phyloP scores from a whole-genome alignment of 192 early-diverging fungal genomes.

The Entomortierella beljakovae region DNA sequence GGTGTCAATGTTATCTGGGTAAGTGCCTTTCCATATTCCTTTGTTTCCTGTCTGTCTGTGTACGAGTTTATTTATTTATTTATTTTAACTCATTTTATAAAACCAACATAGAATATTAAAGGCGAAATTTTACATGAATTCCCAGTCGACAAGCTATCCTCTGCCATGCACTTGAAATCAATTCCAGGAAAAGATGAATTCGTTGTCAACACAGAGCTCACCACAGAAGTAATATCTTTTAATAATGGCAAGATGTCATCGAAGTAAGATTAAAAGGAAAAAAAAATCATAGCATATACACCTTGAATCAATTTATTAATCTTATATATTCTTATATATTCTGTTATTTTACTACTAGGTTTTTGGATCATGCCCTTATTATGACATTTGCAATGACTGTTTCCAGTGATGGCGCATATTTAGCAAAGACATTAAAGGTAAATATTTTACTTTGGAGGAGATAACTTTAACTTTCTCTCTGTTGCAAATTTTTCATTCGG shows the following conservation, averaged over 20 bases:
- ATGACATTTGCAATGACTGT: not conserved
- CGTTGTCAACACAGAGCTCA: not conserved
- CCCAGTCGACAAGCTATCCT: not conserved
- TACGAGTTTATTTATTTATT: not conserved
- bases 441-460: not conserved
- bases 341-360: not conserved
- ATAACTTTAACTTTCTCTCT: not conserved
- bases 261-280: not conserved
- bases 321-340: too few relatives aligned
- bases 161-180: not conserved
- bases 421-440: constrained; percentile 8
- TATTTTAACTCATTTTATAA: not conserved
- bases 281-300: not conserved
- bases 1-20: constrained; percentile 21
- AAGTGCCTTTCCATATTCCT: not conserved
- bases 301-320: not conserved
- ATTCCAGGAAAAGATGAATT: constrained; percentile 21
- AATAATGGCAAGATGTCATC: not conserved
- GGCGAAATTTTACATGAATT: constrained; percentile 17
- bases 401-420: not conserved
- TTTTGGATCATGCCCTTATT: not conserved
- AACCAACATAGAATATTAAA: constrained; percentile 3
- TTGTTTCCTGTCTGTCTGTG: not conserved
- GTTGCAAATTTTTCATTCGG: not conserved
- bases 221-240: constrained; percentile 11